Evolutionary conservation across 2,329 filamentous ascomycete species (phyloP), one percentile per base, ranked within the genome.

Genomic region (Xylaria sp.): DNA sequence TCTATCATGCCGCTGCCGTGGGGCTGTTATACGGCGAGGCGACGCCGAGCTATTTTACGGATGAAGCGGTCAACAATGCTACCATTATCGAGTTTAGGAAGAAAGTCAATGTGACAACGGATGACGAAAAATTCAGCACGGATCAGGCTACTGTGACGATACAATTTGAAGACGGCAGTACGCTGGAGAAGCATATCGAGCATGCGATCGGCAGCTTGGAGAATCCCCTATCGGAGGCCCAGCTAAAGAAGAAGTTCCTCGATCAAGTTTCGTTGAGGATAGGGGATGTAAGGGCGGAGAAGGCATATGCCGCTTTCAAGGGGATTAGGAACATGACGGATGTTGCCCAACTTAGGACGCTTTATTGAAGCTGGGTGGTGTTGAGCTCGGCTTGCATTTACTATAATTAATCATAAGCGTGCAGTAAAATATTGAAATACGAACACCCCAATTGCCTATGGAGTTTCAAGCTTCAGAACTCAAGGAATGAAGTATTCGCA

Each of bases 1-100:
- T 88, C 23, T 88, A 84, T 69, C 85, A 88, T 71, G 85, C 84
- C 5, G 82, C 79, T n/a, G 85, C 85, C 0, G 81, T 87, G 4
- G 85, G 83, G 0, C 70, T 88, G 9, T 72, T 87, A 1, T 84
- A 82, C 66, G 85, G 86, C 0, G 84, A 85, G 59, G 73, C 85
- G 82, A 85, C 84, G 0, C 86, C 86, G 2, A 80, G 79, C 5
- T 81, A 87, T 74, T 88, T 86, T 75, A 83, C 83, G 5, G 83
- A 87, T 72, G 71, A 75, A 0, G 80, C 85, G 1, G 85, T 87
- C 3, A 78, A 73, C n/a, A 80, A 84, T 61, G 52, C 58, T 12
- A 71, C 69, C 7, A 46, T 59, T 34, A 6, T 28, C 72, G 15
- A 77, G 76, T 12, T 81, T 41, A 77, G 86, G n/a, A 80, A 84